phyloP scores from a whole-genome alignment of 768 basidiomycete species.

The Russula griseocarnosa region DNA sequence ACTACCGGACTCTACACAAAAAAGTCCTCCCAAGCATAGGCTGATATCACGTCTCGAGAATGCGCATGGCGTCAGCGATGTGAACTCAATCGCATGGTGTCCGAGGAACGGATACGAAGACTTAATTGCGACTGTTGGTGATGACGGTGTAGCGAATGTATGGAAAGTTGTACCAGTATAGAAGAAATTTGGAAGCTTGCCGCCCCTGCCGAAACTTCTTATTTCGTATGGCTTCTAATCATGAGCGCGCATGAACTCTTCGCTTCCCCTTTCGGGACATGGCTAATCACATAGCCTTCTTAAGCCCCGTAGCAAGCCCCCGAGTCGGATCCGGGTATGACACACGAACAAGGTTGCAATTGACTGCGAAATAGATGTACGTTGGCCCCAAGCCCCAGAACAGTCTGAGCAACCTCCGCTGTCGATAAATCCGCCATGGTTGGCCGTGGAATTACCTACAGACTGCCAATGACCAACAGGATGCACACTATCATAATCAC shows the following conservation, averaged over 20 bases:
- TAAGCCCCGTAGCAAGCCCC: not conserved
- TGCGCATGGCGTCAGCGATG: constrained; percentile 80
- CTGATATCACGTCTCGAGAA: constrained; percentile 55
- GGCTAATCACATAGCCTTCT: not conserved
- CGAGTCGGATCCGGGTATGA: no score
- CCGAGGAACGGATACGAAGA: constrained; percentile 58
- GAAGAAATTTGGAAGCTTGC: constrained; percentile 5
- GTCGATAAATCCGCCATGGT: no score
- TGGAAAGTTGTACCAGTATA: constrained; percentile 51
- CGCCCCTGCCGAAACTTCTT: not conserved
- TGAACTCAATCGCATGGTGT: constrained; percentile 86
- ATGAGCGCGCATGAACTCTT: not conserved
- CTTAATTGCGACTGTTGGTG: constrained; percentile 76
- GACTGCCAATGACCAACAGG: no score
- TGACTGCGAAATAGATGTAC: no score
- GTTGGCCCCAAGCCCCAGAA: no score
- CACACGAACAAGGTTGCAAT: no score
- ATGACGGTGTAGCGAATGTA: constrained; percentile 78
- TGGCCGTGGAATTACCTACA: no score
- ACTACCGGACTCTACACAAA: constrained; percentile 7
- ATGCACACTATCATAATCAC: no score
- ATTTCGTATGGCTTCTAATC: not conserved
- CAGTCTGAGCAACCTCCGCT: no score
- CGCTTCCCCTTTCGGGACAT: not conserved
- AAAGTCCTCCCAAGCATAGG: constrained; percentile 29